Evolutionary conservation across 148 eudicot genomes (phyloP), one percentile per base, ranked within the genome.

Genomic region (Talinum fruticosum): DNA sequence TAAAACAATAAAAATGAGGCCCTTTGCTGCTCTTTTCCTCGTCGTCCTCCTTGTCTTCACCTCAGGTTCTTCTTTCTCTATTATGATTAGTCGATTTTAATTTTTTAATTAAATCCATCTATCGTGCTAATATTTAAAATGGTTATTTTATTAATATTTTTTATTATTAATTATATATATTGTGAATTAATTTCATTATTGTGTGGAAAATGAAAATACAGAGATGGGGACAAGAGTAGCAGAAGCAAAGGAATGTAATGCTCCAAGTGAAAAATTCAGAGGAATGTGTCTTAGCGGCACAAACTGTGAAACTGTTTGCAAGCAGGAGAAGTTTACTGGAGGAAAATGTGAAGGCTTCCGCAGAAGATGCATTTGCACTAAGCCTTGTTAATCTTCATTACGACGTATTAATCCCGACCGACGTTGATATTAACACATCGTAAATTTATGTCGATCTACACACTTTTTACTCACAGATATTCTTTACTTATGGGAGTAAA

Each of bases 361-460:
- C 14, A 87, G 92, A 44, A 85, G 88, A 5, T 90, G 93, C 68
- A 77, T 83, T 78, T 90, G 90, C 84, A 26, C 81, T 44, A 87
- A 33, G 45, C 84, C 79, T 29, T 89, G 75, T 57, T 57, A 21
- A 57, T 16, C 18, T 5, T 51, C 16, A 16, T 51, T 51, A 51
- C 23, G 16, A 51, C 57, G 16, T 16, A 51, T 57, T 57, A 57
- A 57, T n/a, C 10, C 28, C 64, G 5, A 37, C 7, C 41, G 3
- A 37, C 7, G 7, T 41, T n/a, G n/a, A n/a, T n/a, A n/a, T n/a
- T n/a, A n/a, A n/a, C n/a, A n/a, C n/a, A n/a, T n/a, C n/a, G n/a
- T n/a, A n/a, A n/a, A n/a, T n/a, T n/a, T n/a, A n/a, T n/a, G n/a
- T n/a, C n/a, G n/a, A n/a, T n/a, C n/a, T n/a, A n/a, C n/a, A n/a